Evolutionary conservation across 2,329 filamentous ascomycete genomes (phyloP), one percentile per base, ranked within the genome.

Genomic region (Zalaria sp.): DNA sequence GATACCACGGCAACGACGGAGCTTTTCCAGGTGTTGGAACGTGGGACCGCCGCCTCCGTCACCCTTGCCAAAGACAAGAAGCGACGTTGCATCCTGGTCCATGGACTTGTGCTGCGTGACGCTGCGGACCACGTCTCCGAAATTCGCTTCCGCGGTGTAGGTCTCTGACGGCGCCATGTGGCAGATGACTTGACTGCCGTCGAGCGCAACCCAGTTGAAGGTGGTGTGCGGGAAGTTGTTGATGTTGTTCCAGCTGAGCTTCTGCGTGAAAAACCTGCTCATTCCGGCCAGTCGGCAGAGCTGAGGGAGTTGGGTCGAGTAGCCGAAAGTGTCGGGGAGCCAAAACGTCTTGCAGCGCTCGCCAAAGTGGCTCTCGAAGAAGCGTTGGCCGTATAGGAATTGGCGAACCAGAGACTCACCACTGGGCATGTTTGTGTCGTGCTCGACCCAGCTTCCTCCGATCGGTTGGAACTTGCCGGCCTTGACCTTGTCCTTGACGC

Each of bases 211-310:
- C 91, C 91, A 98, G 62, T 94, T 94, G 71, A 98, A 98, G 0
- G 91, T 96, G 4, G 91, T 96, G 58, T 96, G 91, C 0, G 91
- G 91, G 65, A 96, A 98, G 57, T 83, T 93, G 66, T 96, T 96
- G 72, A 96, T 96, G 60, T 96, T 96, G 68, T 96, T 96, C 91
- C 91, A 98, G 68, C 89, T 96, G 45, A 98, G 71, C 67, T 98
- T 98, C 62, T 98, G 91, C 0, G 91, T 98, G 55, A 98, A 82
- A 69, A 98, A 98, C 29, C 89, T 78, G 44, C 77, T 83, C 91
- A 98, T 96, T 18, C 87, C 89, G n/a, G 91, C 83, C 27, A 95
- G 68, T 3, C 89, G 82, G 58, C 87, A 96, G 35, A 98, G 69
- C 57, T 98, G 91, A 8, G 91, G 91, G 35, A 98, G 73, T 62